Base-by-base conservation (phyloP, 495 filamentous ascomycete species). In the Hypoxylon fuscum region DNA sequence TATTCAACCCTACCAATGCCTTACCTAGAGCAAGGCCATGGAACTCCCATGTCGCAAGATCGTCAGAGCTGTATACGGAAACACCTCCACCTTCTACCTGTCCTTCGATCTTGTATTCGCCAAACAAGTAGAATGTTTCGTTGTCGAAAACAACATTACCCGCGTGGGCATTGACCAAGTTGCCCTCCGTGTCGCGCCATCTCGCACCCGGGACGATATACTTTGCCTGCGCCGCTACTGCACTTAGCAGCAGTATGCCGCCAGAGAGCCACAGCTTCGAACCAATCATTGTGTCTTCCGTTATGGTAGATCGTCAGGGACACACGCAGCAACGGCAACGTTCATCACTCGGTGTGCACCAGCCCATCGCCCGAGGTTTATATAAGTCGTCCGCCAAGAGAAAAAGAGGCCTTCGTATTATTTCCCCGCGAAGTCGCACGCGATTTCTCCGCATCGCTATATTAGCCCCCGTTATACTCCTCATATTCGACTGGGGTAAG, bases 131-230 rank as follows among this genome's bases (percentile, higher is more conserved):
- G 54, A 76, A 80, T 47, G 67, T 78, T 15, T 72, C 76, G 10
- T 73, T 71, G 17, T 70, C 68, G 10, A 63, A 10, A 23, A 76
- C 64, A 14, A 76, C 55, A 23, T 66, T 77, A 1, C 78, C 78
- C 0, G 76, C 78, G 38, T 80, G 76, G 14, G 76, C 77, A 50
- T 77, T 80, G 11, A 80, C 69, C 1, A 79, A 46, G 44, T 72
- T 73, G 3, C 76, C 75, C 11, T 74, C 68, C 2, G 70, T 79
- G 43, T 76, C 76, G 6, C 64, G 66, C 76, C 78, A 80, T 68
- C 76, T 68, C 10, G 66, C 78, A 6, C 78, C 77, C 1, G 78
- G 78, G 1, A 79, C 77, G 44, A 80, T 80, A 37, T 75, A 80
- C 54, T 74, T 76, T 18, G 71, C 72, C 23, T 69, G 57, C 7